phyloP scores from a whole-genome alignment of 2,329 filamentous ascomycete species.

The Aspergillus transmontanensis region DNA sequence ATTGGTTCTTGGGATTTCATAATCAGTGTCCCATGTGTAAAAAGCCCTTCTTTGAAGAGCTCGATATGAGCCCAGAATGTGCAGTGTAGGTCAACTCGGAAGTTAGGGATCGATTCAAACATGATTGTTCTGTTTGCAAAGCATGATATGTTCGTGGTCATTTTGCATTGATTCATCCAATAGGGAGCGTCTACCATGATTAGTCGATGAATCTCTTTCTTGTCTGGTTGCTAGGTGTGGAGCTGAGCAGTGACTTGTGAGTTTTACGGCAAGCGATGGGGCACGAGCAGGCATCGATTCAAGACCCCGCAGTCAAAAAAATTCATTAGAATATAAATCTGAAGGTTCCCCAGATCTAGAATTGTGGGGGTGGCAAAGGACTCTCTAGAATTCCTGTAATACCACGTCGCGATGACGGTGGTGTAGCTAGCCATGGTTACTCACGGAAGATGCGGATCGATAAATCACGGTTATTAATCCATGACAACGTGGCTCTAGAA shows the following conservation, averaged over 20 bases:
- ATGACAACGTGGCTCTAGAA: not conserved
- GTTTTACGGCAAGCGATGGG: not conserved
- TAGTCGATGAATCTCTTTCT: too few species aligned
- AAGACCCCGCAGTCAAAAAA: not conserved
- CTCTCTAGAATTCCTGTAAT: not conserved
- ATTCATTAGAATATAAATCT: not conserved
- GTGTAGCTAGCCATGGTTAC: not conserved
- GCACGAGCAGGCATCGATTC: not conserved
- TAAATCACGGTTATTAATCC: not conserved
- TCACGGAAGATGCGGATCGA: not conserved
- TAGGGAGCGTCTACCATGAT: not conserved
- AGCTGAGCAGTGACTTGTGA: not conserved
- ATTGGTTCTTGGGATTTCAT: constrained; percentile 2
- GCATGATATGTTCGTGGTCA: not conserved
- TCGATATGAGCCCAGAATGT: not conserved
- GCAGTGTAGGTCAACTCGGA: not conserved
- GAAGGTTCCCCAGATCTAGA: not conserved
- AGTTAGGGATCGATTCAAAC: not conserved
- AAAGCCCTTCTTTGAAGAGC: constrained; percentile 1
- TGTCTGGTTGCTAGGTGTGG: not conserved
- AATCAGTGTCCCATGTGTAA: not conserved
- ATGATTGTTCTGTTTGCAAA: not conserved
- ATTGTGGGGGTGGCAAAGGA: not conserved
- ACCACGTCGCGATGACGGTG: not conserved
- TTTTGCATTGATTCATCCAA: not conserved